Evolutionary conservation across 352 stramenopile species (phyloP), one percentile per base, ranked within the genome.

Genomic region (Phytopythium delawarense): DNA sequence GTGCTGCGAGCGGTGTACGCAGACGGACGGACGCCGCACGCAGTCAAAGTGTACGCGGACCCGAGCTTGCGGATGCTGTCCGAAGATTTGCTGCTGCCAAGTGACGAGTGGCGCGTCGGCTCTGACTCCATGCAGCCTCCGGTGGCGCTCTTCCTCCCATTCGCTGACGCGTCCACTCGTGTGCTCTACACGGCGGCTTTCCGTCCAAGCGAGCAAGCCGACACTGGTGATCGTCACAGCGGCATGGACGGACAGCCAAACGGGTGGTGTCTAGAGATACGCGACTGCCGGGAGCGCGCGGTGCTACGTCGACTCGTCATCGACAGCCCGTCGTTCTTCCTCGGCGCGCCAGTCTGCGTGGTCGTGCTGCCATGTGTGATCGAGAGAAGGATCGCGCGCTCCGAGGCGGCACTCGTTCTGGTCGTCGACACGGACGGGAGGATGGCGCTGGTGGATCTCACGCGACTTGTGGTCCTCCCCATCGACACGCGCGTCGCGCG

Each of bases 1-100:
- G 65, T 70, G 2, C 21, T 61, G 20, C 55, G 23, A 40, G 49
- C 64, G 28, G 59, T 58, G 25, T 69, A 67, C n/a, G 42, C 54
- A 18, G 68, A 69, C 28, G 44, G 51, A 9, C 52, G 55, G 0
- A 46, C 42, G 3, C 20, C 62, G n/a, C 74, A 50, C 40, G 30
- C 52, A 25, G 67, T 71, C 16, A 75, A 81, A 65, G 76, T 80
- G 13, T 84, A 74, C 46, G 74, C 69, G 15, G 64, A 76, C 45
- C 55, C 57, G 23, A 49, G 45, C 2, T 76, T 77, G 69, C 59
- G 32, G 28, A 46, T 60, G 20, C 61, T 66, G 34, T 35, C 30
- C 11, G 70, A 67, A 30, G 59, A 76, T 1, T 62, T 65, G 25
- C 39, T 82, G 8, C 25, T 59, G 18, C 56, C 65, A 21, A 79